These are phyloP conservation scores for Leptoxyphium fumago DNA, from an alignment of 2,329 filamentous ascomycete genomes.

Conservation along the genomic window DNA sequence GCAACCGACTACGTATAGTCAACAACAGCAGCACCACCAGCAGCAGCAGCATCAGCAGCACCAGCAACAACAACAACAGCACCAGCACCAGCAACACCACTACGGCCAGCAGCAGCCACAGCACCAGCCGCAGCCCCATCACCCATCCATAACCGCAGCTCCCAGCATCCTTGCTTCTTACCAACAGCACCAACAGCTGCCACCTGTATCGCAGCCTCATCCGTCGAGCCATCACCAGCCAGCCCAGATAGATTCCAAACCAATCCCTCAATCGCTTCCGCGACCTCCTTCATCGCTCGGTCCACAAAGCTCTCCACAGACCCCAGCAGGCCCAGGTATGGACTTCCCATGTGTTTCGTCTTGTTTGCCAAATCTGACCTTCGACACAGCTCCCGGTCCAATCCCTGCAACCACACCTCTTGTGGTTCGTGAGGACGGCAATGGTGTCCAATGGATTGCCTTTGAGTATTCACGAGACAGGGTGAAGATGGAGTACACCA, in stretches of 20 bases:
- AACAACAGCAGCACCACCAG: constrained; percentile 34
- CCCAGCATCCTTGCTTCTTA: constrained; percentile 41
- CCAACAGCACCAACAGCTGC: constrained; percentile 23
- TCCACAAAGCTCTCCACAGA: constrained; percentile 15
- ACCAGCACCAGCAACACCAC: constrained; percentile 29
- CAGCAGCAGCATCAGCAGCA: constrained; percentile 38
- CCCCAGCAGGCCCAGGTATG: constrained; percentile 19
- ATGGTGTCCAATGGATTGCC: constrained; percentile 96
- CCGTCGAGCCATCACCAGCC: constrained; percentile 49
- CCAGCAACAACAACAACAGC: constrained; percentile 38
- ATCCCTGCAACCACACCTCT: constrained; percentile 93
- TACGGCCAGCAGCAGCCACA: constrained; percentile 30
- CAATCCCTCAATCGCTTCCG: constrained; percentile 23
- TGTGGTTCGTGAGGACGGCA: constrained; percentile 86
- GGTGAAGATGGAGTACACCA: constrained; percentile 99
- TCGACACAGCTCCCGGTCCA: constrained; percentile 75
- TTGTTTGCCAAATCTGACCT: constrained; percentile 54
- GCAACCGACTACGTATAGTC: constrained; percentile 41
- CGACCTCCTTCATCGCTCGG: constrained; percentile 24
- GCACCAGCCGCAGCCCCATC: constrained; percentile 34
- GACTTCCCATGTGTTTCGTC: constrained; percentile 7
- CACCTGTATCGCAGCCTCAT: constrained; percentile 7
- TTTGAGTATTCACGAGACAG: constrained; percentile 95
- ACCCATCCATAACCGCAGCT: constrained; percentile 39
- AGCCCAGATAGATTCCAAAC: constrained; percentile 32